Evolutionary conservation across 768 basidiomycete genomes (phyloP), one percentile per base, ranked within the genome.

Genomic region (Phylloporus rhodoxanthus): DNA sequence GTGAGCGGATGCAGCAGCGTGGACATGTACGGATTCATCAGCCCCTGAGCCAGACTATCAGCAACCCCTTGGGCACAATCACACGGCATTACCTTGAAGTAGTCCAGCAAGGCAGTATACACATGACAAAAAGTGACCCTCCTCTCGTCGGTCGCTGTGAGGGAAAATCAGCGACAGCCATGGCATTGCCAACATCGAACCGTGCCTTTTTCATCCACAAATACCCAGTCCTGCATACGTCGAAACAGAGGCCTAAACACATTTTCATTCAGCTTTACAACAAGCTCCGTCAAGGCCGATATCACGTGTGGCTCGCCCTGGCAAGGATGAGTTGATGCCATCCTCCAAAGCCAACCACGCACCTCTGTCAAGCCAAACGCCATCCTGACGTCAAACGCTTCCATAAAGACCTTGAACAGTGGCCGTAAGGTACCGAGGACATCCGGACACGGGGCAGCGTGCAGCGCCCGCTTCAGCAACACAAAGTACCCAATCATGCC

Each of bases 211-310:
- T 76, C 77, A 50, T 73, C 72, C 1, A 75, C 77, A 59, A 93
- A 93, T 0, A 92, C 92, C 96, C 96, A 99, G 63, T 99, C 96
- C 60, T 90, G 92, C 50, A 94, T 67, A 47, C 84, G 83, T 47
- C 92, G 82, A 78, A 97, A 95, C 14, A 97, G 71, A 1, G 95
- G 93, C 54, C 82, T 79, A 81, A 99, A 98, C 0, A 85, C 78
- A 0, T 81, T 80, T 58, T 98, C 96, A 61, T 94, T 96, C 46
- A 99, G 74, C 68, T 97, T 97, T 47, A 91, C 81, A 10, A 93
- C 88, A 8, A 97, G 72, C 65, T 95, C 90, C 10, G 85, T 75
- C 76, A 96, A 97, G 0, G 93, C 85, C 2, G 76, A 64, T 49
- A 89, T 80, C 9, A 80, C 70, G 37, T 67, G 64, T 7, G 63